Evolutionary conservation across 2,329 filamentous ascomycete genomes (phyloP).

Genomic region (Neofusicoccum umdonicola): DNA sequence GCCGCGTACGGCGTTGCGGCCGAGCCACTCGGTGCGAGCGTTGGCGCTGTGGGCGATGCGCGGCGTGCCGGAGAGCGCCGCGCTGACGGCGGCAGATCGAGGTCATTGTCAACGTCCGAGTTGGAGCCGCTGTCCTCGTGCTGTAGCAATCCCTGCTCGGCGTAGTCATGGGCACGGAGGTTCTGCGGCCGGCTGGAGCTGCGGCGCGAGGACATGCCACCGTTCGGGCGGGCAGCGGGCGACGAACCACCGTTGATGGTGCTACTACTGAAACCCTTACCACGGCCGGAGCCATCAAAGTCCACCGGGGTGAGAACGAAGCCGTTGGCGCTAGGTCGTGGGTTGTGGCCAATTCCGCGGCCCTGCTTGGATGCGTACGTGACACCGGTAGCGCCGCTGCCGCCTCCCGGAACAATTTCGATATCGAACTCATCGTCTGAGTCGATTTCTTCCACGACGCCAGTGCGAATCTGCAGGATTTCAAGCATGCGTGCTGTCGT

Average conservation of each 20-base stretch:
- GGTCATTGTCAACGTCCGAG: conserved; percentile 50
- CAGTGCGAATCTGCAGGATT: conserved; percentile 92
- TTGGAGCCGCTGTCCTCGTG: conserved; percentile 47
- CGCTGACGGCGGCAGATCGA: conserved; percentile 60
- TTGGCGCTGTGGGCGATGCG: conserved; percentile 30
- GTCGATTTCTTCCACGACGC: conserved; percentile 94
- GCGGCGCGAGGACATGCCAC: conserved; percentile 47
- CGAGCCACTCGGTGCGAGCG: background rate
- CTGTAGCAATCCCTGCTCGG: conserved; percentile 55
- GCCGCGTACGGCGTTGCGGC: conserved; percentile 37
- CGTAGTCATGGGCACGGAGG: conserved; percentile 44
- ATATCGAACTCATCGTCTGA: conserved; percentile 99
- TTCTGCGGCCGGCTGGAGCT: conserved; percentile 50
- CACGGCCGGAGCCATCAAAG: conserved; percentile 31
- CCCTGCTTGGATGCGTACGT: conserved; percentile 80
- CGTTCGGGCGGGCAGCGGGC: conserved; percentile 39
- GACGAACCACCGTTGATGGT: conserved; percentile 42
- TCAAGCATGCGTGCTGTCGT: conserved; percentile 97
- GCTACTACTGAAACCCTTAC: conserved; percentile 60
- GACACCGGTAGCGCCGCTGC: conserved; percentile 42
- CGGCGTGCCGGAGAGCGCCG: conserved; percentile 44
- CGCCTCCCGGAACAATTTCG: conserved; percentile 64
- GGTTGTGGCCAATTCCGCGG: conserved; percentile 72
- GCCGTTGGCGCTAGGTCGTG: conserved; percentile 55
- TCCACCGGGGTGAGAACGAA: conserved; percentile 54